Evolutionary conservation across 495 filamentous ascomycete species (phyloP), one percentile per base, ranked within the genome.

Genomic region (Aspergillus bertholletiae): DNA sequence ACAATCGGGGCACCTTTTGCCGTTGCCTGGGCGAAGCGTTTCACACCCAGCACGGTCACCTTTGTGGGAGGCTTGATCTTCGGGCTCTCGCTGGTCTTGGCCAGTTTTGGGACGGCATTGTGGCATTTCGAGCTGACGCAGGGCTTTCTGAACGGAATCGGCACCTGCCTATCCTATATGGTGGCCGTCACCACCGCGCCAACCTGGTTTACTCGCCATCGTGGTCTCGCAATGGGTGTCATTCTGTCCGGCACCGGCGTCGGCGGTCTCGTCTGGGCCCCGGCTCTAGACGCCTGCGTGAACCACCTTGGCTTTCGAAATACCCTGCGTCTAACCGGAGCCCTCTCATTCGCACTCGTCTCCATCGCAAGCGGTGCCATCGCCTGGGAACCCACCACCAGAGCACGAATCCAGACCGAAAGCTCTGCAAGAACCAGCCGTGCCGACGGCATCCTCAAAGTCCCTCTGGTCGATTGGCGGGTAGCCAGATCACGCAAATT

Each of bases 111-210:
- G 4, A 50, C 63, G 21, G 40, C 51, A 13, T 53, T 78, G 3
- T 77, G 72, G 74, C 74, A 75, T 28, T 75, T 76, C 34, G 35
- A 58, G 6, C 58, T 76, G 15, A 73, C 70, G 0, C 74, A 76
- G 54, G 74, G 74, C 8, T 24, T 73, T 23, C 57, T 77, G 1
- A 27, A 67, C 0, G 74, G 74, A 7, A 53, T 68, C 21, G 74
- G 58, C 7, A 68, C 69, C 0, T 76, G 68, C 48, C 51, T 78
- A 26, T 44, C 64, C 1, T 78, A 71, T 54, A 74, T 78, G 56
- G 67, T 68, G 2, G 57, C 70, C 15, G 63, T 73, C 2, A 69
- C 72, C 6, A 66, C 74, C 1, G 59, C 69, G 5, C 74, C 74
- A 6, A 66, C 56, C 0, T 75, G 70, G 68, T 74, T 70, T 54